A percentile compares a stretch with the other conserved stretches of the same genome.
Evolutionary conservation across 345 rosid genomes (phyloP).

Genomic region (Mangifera indica): DNA sequence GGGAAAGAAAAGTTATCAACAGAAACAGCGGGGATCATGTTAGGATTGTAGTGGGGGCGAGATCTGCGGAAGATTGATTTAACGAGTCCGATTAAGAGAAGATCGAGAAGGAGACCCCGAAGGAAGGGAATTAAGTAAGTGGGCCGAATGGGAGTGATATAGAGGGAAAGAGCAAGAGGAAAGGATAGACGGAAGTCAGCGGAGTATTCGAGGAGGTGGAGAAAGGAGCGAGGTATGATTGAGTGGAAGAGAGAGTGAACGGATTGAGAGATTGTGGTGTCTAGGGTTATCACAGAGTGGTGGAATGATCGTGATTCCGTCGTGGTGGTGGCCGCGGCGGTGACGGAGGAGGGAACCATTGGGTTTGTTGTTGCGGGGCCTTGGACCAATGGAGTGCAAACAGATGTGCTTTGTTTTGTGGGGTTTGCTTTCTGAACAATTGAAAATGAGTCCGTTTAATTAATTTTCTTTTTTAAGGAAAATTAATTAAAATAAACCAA

Average conservation of each 20-base stretch:
- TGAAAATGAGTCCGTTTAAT: too few species aligned
- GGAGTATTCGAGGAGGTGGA: conserved; percentile 66
- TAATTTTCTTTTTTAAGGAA: too few species aligned
- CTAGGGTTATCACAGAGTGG: conserved; percentile 40
- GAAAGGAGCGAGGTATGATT: conserved; percentile 45
- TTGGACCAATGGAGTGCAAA: not conserved
- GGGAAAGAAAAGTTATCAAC: conserved; percentile 86
- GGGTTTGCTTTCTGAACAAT: not conserved
- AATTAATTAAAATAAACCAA: too few species aligned
- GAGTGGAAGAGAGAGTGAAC: conserved; percentile 23
- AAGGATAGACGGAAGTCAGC: conserved; percentile 85
- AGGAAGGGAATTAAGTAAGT: conserved; percentile 56
- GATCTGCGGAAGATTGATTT: conserved; percentile 77
- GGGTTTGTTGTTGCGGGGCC: not conserved
- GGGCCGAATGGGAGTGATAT: conserved; percentile 33
- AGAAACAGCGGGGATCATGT: conserved; percentile 70
- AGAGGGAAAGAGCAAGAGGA: conserved; percentile 64
- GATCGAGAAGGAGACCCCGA: conserved; percentile 80
- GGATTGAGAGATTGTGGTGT: conserved; percentile 44
- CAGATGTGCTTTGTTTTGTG: not conserved
- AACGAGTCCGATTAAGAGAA: conserved; percentile 61
- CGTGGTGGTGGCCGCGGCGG: too few species aligned
- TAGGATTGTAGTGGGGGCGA: conserved; percentile 81
- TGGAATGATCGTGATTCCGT: conserved; percentile 1
- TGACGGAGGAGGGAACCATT: not conserved